phyloP scores from a whole-genome alignment of 805 yeast genomes.

The Pichia cabralensis region DNA sequence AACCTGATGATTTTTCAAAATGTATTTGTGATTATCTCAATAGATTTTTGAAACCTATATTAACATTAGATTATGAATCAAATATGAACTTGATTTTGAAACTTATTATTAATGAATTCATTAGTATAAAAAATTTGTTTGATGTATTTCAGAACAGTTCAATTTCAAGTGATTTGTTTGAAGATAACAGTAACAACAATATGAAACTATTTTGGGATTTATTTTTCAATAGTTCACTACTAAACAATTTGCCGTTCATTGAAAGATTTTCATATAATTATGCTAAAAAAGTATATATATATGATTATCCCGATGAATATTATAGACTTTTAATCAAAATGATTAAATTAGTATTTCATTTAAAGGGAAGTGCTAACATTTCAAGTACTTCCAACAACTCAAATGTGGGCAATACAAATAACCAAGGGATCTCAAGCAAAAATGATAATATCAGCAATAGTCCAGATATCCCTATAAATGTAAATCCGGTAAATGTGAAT shows the following conservation, averaged over 20 bases:
- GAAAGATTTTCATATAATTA: no score
- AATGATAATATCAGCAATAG: background rate
- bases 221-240: slow-evolving; percentile 15
- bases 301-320: slow-evolving; percentile 12
- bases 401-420: no score
- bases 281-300: slow-evolving; percentile 12
- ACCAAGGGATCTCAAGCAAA: no score
- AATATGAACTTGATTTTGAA: slow-evolving; percentile 29
- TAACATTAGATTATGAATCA: slow-evolving; percentile 26
- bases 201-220: slow-evolving; percentile 17
- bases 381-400: no score
- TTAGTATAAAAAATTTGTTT: slow-evolving; percentile 25
- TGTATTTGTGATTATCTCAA: slow-evolving; percentile 18
- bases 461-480: background rate
- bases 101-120: slow-evolving; percentile 29
- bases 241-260: no score
- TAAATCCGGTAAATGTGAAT: no score
- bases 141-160: slow-evolving; percentile 23
- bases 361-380: slow-evolving; percentile 4
- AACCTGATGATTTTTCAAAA: slow-evolving; percentile 22
- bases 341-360: slow-evolving; percentile 5
- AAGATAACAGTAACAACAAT: background rate
- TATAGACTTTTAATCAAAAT: slow-evolving; percentile 11
- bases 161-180: no score
- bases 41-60: slow-evolving; percentile 21